Conservation (phyloP, 352 stramenopile genomes). For the Blastocystis hominis region DNA sequence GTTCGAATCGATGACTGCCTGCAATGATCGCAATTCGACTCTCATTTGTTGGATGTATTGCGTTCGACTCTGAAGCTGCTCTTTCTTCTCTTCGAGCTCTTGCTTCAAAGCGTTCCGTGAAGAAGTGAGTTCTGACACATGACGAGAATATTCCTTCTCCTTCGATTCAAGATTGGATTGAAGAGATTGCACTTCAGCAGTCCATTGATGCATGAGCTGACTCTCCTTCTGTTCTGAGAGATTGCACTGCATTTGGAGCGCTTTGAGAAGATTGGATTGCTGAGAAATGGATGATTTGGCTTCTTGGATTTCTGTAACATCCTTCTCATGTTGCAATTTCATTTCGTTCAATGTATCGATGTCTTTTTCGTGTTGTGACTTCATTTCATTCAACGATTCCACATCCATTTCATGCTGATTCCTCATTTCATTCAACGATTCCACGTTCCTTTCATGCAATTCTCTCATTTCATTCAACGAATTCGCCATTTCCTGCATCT, state of each 20-base stretch:
- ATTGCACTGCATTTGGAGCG: background rate
- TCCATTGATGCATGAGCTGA: background rate
- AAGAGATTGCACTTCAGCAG: background rate
- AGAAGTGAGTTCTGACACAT: background rate
- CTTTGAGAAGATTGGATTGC: background rate
- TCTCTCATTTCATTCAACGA: background rate
- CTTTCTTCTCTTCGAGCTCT: background rate
- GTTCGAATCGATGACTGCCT: background rate
- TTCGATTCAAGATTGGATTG: background rate
- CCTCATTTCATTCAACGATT: background rate
- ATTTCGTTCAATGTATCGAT: background rate
- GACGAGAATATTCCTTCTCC: background rate
- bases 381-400: background rate
- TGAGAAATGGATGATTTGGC: background rate
- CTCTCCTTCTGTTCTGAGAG: background rate
- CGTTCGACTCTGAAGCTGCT: background rate
- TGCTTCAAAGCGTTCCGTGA: background rate
- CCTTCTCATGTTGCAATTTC: background rate
- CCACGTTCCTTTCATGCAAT: background rate
- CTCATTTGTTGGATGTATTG: constrained; percentile 1
- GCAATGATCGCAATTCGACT: background rate
- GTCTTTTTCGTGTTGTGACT: background rate
- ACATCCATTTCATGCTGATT: background rate
- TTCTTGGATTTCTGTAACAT: background rate
- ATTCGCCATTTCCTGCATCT: background rate